Percentiles rank a stretch among this genome's conserved stretches.
phyloP scores from a whole-genome alignment of 2,329 filamentous ascomycete species.

The Diaporthe sp. region DNA sequence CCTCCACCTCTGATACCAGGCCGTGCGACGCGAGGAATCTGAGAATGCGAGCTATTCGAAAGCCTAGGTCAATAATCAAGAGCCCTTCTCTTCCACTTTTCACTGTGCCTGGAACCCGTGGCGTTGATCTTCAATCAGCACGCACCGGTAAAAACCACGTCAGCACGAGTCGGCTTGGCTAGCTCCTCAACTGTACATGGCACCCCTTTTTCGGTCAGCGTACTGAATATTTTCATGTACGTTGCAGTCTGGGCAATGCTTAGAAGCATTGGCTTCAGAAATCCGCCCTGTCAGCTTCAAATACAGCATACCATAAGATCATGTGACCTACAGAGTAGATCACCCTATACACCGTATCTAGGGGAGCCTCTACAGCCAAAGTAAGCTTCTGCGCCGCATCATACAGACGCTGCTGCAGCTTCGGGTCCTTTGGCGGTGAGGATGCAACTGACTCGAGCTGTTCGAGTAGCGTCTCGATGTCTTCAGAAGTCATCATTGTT shows the following conservation, averaged over 20 bases:
- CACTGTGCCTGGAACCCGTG: no score
- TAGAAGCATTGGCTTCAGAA: constrained; percentile 30
- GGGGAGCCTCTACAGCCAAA: constrained; percentile 9
- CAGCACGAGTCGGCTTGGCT: constrained; percentile 1
- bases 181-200: constrained; percentile 26
- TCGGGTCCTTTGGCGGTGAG: constrained; percentile 14
- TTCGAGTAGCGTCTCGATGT: constrained; percentile 15
- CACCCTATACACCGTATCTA: constrained; percentile 27
- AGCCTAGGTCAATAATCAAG: background rate
- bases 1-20: constrained; percentile 20
- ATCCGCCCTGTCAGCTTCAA: background rate
- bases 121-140: background rate
- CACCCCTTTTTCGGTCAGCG: constrained; percentile 2
- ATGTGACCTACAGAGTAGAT: constrained; percentile 7
- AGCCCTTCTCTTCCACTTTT: background rate
- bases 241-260: constrained; percentile 29
- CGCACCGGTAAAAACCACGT: constrained; percentile 19
- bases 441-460: constrained; percentile 26
- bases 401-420: constrained; percentile 1
- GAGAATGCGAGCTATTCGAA: constrained; percentile 35
- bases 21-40: constrained; percentile 31
- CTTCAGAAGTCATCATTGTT: background rate
- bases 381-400: constrained; percentile 5
- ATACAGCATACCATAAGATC: no score
- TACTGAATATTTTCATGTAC: constrained; percentile 35